phyloP scores from a whole-genome alignment of 208 protist genomes.

The Trypanosoma congolense region DNA sequence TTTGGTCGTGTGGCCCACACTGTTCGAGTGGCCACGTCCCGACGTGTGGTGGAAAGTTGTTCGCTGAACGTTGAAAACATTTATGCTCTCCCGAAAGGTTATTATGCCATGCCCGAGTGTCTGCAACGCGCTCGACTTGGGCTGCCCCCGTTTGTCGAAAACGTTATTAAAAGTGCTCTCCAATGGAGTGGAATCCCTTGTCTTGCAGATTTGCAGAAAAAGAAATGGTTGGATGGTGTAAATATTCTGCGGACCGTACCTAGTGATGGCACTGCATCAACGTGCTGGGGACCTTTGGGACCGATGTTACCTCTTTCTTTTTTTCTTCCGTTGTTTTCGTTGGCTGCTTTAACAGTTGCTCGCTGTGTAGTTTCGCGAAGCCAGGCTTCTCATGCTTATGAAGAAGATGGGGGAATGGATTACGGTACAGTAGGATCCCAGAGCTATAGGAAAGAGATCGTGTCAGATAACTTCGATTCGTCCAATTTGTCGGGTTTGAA shows the following conservation, averaged over 20 bases:
- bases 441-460: constrained; percentile 1
- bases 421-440: neutral
- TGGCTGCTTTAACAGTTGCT: constrained; percentile 31
- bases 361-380: constrained; percentile 13
- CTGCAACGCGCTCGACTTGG: constrained; percentile 49
- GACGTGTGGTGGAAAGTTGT: neutral
- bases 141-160: constrained; percentile 61
- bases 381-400: constrained; percentile 1
- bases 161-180: constrained; percentile 37
- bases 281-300: constrained; percentile 18
- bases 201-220: constrained; percentile 51
- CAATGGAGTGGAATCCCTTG: constrained; percentile 43
- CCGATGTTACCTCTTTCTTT: constrained; percentile 57
- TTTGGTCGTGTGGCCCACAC: constrained; percentile 38
- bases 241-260: constrained; percentile 14
- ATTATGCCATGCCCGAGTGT: constrained; percentile 52
- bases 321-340: constrained; percentile 70
- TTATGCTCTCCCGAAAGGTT: constrained; percentile 30
- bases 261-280: constrained; percentile 12
- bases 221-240: constrained; percentile 11
- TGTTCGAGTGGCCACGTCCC: constrained; percentile 13
- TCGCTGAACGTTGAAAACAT: neutral
- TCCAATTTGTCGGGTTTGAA: neutral
- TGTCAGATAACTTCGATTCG: neutral
- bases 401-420: constrained; percentile 7